Evolutionary conservation across 495 filamentous ascomycete species (phyloP).

Genomic region (Symbiotaphrina buchneri): DNA sequence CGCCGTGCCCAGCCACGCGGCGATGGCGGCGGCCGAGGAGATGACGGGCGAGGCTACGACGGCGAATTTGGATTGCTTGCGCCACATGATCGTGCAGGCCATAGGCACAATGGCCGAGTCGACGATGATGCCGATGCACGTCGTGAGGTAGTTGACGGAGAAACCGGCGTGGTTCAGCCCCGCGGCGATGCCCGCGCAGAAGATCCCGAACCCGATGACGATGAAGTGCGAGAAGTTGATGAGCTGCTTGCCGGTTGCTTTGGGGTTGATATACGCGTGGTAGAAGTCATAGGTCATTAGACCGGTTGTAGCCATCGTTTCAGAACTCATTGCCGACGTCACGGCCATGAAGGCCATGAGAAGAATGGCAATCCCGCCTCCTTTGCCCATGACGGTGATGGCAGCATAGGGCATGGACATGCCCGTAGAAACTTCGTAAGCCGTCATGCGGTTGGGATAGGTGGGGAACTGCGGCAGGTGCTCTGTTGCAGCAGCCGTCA

Average conservation of each 20-base stretch:
- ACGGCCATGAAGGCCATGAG: conserved; percentile 94
- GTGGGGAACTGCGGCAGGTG: conserved; percentile 48
- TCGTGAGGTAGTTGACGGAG: background rate
- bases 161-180: conserved; percentile 38
- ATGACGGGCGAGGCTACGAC: conserved; percentile 55
- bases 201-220: conserved; percentile 53
- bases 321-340: conserved; percentile 70
- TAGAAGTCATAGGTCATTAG: conserved; percentile 92
- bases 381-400: conserved; percentile 71
- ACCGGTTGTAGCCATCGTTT: conserved; percentile 63
- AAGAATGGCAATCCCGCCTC: conserved; percentile 63
- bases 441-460: conserved; percentile 50
- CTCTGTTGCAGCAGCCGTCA: conserved; percentile 73
- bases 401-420: conserved; percentile 77
- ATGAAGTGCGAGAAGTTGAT: conserved; percentile 69
- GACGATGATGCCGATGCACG: conserved; percentile 41
- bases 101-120: conserved; percentile 69
- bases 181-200: conserved; percentile 70
- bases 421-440: conserved; percentile 60
- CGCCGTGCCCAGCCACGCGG: conserved; percentile 81
- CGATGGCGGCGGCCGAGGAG: conserved; percentile 51
- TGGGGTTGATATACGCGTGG: conserved; percentile 32
- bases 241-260: conserved; percentile 41
- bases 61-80: conserved; percentile 59
- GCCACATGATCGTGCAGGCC: conserved; percentile 62